Evolutionary conservation across 768 basidiomycete genomes (phyloP), one percentile per base, ranked within the genome.

Genomic region (Pulveroboletus frians): DNA sequence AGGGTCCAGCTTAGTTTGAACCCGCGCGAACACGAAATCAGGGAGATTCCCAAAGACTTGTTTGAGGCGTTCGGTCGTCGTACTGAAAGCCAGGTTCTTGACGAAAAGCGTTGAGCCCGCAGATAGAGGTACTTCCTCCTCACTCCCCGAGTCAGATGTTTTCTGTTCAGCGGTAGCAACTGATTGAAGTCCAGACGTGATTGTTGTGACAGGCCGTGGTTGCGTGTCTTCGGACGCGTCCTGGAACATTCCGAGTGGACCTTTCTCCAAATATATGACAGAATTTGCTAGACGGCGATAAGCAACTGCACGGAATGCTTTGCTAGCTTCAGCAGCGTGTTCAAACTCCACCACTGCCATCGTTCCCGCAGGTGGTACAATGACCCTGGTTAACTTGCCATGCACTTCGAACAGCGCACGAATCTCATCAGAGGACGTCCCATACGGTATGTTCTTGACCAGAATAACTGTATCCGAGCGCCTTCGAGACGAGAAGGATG

Each of bases 361-460:
- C 5, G 92, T 94, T 2, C 95, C 94, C 9, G 91, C 86, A 0
- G 95, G 93, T 1, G 95, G 93, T 0, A 97, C 78, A 4, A 96
- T 68, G 7, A 96, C 78, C 10, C 88, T 76, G 17, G 59, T 73
- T 21, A 95, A 68, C 47, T 74, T 70, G 4, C 93, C 93, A 57
- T 92, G 84, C 0, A 77, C 73, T 45, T 80, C 77, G 59, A 98
- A 93, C 41, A 97, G 65, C 51, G 84, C 84, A 20, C 79, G 78
- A n/a, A 98, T 80, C 54, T 90, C 80, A 15, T 81, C 77, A 0
- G 73, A 67, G 0, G 84, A 79, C 3, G 93, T 95, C 6, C 89
- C 92, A 60, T 88, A 95, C 0, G 96, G 95, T 39, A 99, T 92
- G 69, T 98, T 98, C 73, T 98, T 98, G 54, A 97, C 88, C 15